These are phyloP conservation scores for Pleurotus citrinopileatus DNA, from an alignment of 768 basidiomycete genomes.

Conservation along the genomic window DNA sequence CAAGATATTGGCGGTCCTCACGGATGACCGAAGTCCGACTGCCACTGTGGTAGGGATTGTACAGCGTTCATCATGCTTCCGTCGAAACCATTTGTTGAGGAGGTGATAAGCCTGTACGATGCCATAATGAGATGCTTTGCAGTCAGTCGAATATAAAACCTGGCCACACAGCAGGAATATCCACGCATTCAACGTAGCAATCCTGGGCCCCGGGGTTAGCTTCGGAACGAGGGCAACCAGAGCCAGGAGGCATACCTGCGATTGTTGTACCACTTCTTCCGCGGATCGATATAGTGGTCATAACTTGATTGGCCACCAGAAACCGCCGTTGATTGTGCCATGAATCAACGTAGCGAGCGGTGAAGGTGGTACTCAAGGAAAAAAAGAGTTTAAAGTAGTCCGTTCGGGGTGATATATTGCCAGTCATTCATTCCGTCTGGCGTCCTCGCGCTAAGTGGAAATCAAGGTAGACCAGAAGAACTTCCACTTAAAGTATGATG, in stretches of 20 bases:
- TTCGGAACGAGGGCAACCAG: no score
- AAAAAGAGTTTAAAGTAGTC: background rate
- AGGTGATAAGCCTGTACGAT: background rate
- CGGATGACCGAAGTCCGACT: constrained; percentile 4
- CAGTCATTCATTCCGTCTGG: background rate
- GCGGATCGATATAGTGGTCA: constrained; percentile 44
- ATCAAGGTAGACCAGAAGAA: background rate
- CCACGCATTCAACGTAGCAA: background rate
- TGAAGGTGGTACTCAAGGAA: background rate
- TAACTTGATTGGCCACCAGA: background rate
- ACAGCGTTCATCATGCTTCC: constrained; percentile 12
- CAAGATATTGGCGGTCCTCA: background rate
- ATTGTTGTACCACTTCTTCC: constrained; percentile 75
- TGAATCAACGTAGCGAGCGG: constrained; percentile 1
- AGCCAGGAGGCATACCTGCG: constrained; percentile 45
- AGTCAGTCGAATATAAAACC: background rate
- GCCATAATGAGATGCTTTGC: background rate
- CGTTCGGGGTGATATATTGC: background rate
- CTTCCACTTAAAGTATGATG: background rate
- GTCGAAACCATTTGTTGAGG: constrained; percentile 4
- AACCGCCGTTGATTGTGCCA: background rate
- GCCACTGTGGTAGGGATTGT: constrained; percentile 3
- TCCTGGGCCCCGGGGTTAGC: no score
- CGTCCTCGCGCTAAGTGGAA: background rate
- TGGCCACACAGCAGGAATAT: constrained; percentile 2